phyloP scores from a whole-genome alignment of 805 yeast species.

The Suhomyces sp. region DNA sequence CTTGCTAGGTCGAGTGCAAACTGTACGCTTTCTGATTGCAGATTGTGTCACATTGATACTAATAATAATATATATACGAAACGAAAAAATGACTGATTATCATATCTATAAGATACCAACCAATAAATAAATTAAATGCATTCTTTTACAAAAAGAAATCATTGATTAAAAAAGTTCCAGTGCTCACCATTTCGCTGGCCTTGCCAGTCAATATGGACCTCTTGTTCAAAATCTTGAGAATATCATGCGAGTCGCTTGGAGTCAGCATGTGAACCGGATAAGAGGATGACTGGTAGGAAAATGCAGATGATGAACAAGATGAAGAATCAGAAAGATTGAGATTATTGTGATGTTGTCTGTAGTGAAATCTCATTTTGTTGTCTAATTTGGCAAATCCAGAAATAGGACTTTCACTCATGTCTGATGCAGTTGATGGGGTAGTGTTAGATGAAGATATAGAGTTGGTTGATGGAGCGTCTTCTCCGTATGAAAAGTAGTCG shows the following conservation, averaged over 20 bases:
- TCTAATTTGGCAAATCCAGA: slow-evolving; percentile 2
- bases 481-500: slow-evolving; percentile 36
- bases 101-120: not conserved
- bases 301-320: slow-evolving; percentile 3
- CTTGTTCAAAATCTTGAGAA: slow-evolving; percentile 33
- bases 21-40: no score
- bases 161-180: slow-evolving; percentile 39
- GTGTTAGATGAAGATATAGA: slow-evolving; percentile 1
- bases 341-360: slow-evolving; percentile 33
- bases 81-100: not conserved
- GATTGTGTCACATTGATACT: not conserved
- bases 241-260: slow-evolving; percentile 21
- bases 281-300: not conserved
- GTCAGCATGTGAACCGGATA: not conserved
- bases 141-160: slow-evolving; percentile 39
- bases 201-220: slow-evolving; percentile 37
- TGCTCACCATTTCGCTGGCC: slow-evolving; percentile 45
- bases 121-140: not conserved
- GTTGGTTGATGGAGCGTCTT: slow-evolving; percentile 4
- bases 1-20: not conserved
- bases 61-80: not conserved
- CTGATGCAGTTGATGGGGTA: slow-evolving; percentile 6
- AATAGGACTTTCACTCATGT: slow-evolving; percentile 1
- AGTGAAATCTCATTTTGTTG: slow-evolving; percentile 36
- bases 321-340: slow-evolving; percentile 27